A percentile compares a stretch with the other conserved stretches of the same genome.
Conservation (phyloP, 2,329 filamentous ascomycete genomes). For the Arachnomyces sp. region DNA sequence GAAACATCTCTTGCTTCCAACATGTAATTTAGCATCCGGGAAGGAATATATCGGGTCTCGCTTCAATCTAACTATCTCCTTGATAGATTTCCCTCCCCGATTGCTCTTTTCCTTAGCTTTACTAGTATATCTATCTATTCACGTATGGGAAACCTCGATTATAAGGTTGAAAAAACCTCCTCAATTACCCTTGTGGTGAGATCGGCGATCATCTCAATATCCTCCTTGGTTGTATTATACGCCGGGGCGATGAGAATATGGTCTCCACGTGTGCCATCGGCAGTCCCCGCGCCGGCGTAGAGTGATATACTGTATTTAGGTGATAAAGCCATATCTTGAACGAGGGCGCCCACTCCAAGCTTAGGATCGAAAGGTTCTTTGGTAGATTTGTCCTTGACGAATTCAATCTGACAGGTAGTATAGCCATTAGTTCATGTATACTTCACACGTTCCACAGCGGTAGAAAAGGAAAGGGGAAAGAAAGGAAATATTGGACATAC, state of each 20-base stretch:
- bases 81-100: too few species aligned
- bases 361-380: conserved; percentile 48
- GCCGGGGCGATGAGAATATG: conserved; percentile 64
- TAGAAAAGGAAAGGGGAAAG: not conserved
- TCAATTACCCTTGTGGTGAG: conserved; percentile 45
- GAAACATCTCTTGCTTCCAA: too few species aligned
- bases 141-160: too few species aligned
- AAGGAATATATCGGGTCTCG: too few species aligned
- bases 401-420: conserved; percentile 40
- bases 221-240: conserved; percentile 53
- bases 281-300: conserved; percentile 58
- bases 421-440: too few species aligned
- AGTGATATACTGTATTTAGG: conserved; percentile 46
- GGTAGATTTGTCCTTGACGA: conserved; percentile 48
- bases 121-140: too few species aligned
- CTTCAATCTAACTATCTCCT: too few species aligned
- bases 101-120: too few species aligned
- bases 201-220: conserved; percentile 51
- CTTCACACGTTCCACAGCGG: too few species aligned
- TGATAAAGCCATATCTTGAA: conserved; percentile 45
- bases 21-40: too few species aligned
- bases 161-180: conserved; percentile 36
- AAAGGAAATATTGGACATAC: conserved; percentile 31
- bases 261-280: conserved; percentile 55
- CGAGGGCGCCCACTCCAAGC: conserved; percentile 37